Percentiles rank a stretch among this genome's conserved stretches.
Evolutionary conservation across 2,329 filamentous ascomycete species (phyloP).

Genomic region (Scytalidium lignicola): DNA sequence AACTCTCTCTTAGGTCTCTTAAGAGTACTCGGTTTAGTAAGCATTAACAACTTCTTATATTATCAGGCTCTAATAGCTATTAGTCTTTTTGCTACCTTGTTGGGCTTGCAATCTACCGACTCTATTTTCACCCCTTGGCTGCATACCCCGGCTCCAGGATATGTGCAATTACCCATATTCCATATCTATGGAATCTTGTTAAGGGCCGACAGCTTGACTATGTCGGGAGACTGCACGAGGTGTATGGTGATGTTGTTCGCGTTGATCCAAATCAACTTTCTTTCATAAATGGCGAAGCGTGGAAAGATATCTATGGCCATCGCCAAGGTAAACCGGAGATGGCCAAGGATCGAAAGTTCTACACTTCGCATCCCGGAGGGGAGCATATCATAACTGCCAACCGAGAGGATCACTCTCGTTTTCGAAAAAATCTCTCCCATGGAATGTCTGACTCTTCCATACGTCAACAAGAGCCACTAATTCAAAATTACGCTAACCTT

Average conservation of each 20-base stretch:
- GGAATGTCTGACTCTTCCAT: conserved; percentile 29
- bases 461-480: conserved; percentile 24
- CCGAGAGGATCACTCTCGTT: conserved; percentile 15
- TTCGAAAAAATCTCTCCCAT: conserved; percentile 21
- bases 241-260: conserved; percentile 9
- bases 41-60: no score
- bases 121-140: neutral
- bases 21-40: no score
- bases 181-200: neutral
- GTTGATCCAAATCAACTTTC: conserved; percentile 24
- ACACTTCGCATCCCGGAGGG: conserved; percentile 12
- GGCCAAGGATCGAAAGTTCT: conserved; percentile 10
- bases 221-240: conserved; percentile 3
- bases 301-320: conserved; percentile 20
- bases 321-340: conserved; percentile 14
- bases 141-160: neutral
- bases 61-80: no score
- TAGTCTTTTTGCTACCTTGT: no score
- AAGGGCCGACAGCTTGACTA: neutral
- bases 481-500: conserved; percentile 12
- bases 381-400: conserved; percentile 12
- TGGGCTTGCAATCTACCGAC: no score
- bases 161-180: neutral
- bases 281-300: conserved; percentile 24
- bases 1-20: no score